Conservation (phyloP, 169 alveolate genomes). For the Sarcocystis neurona region DNA sequence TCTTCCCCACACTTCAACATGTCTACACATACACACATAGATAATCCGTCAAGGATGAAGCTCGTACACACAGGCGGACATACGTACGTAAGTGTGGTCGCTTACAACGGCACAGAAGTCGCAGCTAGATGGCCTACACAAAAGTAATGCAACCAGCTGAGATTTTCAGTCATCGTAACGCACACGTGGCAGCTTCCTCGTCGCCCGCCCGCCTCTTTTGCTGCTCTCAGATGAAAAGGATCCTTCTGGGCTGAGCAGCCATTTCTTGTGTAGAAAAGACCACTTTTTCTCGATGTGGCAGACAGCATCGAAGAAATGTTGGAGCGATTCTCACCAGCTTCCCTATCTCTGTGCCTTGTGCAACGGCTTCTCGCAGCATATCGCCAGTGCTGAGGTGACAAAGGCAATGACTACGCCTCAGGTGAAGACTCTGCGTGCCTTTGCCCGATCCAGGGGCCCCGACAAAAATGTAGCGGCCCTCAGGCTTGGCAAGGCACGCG, state of each 20-base stretch:
- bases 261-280: neutral
- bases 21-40: too few species aligned
- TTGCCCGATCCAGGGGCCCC: slow-evolving; percentile 71
- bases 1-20: neutral
- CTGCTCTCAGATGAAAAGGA: neutral
- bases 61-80: too few species aligned
- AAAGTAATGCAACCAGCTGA: too few species aligned
- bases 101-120: too few species aligned
- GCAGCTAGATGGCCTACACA: too few species aligned
- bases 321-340: slow-evolving; percentile 55
- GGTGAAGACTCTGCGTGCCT: slow-evolving; percentile 64
- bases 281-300: neutral
- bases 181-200: neutral
- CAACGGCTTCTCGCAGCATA: slow-evolving; percentile 88
- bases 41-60: too few species aligned
- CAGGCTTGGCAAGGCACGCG: slow-evolving; percentile 62
- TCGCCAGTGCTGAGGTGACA: slow-evolving; percentile 89
- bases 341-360: slow-evolving; percentile 88
- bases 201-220: neutral
- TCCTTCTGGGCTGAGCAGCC: neutral
- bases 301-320: neutral
- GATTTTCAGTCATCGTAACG: too few species aligned
- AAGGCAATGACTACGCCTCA: slow-evolving; percentile 50
- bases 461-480: slow-evolving; percentile 48
- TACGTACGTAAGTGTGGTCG: too few species aligned